Base-by-base conservation (phyloP, 768 basidiomycete genomes). In the Pisolithus sp. region DNA sequence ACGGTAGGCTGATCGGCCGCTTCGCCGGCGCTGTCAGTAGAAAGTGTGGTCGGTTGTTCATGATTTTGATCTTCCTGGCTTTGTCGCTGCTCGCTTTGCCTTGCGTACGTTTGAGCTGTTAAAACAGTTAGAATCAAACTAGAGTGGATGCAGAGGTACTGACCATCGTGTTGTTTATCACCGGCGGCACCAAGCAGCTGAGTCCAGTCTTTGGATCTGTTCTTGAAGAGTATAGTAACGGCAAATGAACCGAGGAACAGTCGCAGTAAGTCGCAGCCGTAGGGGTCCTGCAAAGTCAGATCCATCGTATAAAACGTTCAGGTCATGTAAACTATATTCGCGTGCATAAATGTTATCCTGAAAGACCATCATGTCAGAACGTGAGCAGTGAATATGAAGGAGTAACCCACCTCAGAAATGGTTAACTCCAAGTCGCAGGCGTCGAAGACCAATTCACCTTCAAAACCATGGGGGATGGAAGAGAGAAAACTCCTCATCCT, bases 341-440 rank as follows among this genome's bases (percentile, higher is more conserved):
- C 79, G 82, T 6, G 81, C 74, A 62, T 82, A 80, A 26, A 82
- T 65, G 60, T 87, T 85, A 62, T 89, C 86, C 86, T 89, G 54
- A 10, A 44, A 39, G 45, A 42, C 39, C 15, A 9, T 37, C 23
- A 68, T 7, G 57, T 54, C 4, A 54, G 12, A 12, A 6, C 20
- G 7, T 18, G n/a, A 4, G 7, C 6, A n/a, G 41, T 41, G 36
- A 13, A 38, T 38, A 5, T 17, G 46, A 43, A 18, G 30, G 38
- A 23, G 36, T 42, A 39, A 49, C 50, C 30, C 48, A 86, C 88
- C 79, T 91, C 88, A 37, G 80, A 79, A 39, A 88, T 69, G 12
- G 67, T 65, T 21, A 91, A 64, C 51, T 82, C 76, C 49, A 91
- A 62, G 61, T 88, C 85, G 57, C 79, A 79, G n/a, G 85, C 85